Percentiles rank a stretch among this genome's conserved stretches.
Conservation (phyloP, 2,329 filamentous ascomycete genomes). For the Fusarium lyarnte region DNA sequence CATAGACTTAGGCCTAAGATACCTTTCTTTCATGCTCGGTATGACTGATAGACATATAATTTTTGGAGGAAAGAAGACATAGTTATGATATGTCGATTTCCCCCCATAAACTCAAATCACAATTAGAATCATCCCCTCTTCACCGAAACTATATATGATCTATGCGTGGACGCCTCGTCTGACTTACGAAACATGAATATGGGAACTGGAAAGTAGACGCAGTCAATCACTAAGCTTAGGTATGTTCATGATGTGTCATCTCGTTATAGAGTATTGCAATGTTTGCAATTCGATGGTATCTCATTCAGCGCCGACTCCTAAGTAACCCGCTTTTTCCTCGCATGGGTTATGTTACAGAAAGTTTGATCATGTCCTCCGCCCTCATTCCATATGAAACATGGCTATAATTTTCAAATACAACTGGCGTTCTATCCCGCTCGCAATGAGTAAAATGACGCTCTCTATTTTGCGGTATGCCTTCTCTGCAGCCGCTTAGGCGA, state of each 20-base stretch:
- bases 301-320: conserved; percentile 45
- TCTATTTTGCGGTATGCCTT: conserved; percentile 1
- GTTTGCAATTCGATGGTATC: conserved; percentile 45
- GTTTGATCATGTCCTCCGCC: conserved; percentile 33
- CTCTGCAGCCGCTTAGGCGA: conserved; percentile 57
- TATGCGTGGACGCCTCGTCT: neutral
- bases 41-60: neutral
- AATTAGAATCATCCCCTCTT: neutral
- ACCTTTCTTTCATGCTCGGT: neutral
- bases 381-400: conserved; percentile 11
- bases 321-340: conserved; percentile 39
- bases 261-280: conserved; percentile 21
- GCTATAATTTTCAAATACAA: conserved; percentile 22
- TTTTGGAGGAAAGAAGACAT: neutral
- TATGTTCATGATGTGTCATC: neutral
- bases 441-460: conserved; percentile 12
- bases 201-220: neutral
- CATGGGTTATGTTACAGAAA: conserved; percentile 38
- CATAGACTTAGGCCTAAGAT: neutral
- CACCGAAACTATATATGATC: neutral
- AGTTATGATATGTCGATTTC: no score
- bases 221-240: neutral
- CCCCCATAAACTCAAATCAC: neutral
- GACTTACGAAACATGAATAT: neutral
- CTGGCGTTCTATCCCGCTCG: conserved; percentile 23